phyloP scores from a whole-genome alignment of 176 grass and related monocot species.

The Oryza coarctata region DNA sequence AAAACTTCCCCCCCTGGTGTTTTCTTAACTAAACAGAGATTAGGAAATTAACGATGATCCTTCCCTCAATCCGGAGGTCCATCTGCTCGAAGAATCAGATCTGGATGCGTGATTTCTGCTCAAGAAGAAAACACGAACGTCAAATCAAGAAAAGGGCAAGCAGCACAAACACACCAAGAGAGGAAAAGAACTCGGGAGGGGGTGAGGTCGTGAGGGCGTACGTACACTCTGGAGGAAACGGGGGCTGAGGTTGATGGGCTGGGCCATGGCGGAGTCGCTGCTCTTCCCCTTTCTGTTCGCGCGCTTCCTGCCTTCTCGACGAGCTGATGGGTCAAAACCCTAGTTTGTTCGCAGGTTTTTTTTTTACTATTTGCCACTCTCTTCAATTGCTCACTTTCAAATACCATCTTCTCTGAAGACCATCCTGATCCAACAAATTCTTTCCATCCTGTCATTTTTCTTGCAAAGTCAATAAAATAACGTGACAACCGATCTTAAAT shows the following conservation, averaged over 20 bases:
- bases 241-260: slow-evolving; percentile 90
- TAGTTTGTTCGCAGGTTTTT: too few species aligned
- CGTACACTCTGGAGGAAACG: slow-evolving; percentile 84
- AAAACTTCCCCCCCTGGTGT: not conserved
- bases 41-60: slow-evolving; percentile 71
- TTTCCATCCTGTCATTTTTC: too few species aligned
- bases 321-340: not conserved
- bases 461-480: too few species aligned
- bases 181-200: not conserved
- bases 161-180: not conserved
- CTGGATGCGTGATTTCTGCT: slow-evolving; percentile 92
- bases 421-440: too few species aligned
- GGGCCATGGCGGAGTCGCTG: slow-evolving; percentile 54
- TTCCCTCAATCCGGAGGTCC: slow-evolving; percentile 87
- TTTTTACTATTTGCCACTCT: too few species aligned
- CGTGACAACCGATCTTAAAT: too few species aligned
- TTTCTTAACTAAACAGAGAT: not conserved
- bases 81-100: slow-evolving; percentile 98
- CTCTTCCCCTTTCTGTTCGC: not conserved
- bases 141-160: not conserved
- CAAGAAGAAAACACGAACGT: not conserved
- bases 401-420: too few species aligned
- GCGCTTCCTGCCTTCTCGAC: not conserved
- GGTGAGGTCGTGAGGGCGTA: slow-evolving; percentile 30
- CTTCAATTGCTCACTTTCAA: too few species aligned